phyloP scores from a whole-genome alignment of 2,329 filamentous ascomycete species.

The Colletotrichum lindemuthianum region DNA sequence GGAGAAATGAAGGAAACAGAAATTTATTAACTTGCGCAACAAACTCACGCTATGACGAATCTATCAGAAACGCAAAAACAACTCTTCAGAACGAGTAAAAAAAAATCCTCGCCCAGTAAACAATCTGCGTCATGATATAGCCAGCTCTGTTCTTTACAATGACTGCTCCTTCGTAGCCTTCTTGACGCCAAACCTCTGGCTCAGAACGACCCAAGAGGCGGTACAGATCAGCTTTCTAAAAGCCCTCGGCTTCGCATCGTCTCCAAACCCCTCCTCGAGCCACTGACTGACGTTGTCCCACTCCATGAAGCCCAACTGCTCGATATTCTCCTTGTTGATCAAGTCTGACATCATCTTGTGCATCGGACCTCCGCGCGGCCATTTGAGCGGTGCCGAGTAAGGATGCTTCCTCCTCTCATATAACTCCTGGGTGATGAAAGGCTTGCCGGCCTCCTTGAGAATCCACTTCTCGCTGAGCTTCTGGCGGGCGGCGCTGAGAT shows the following conservation, averaged over 20 bases:
- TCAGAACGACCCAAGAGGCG: slow-evolving; percentile 29
- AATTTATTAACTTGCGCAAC: too few relatives aligned
- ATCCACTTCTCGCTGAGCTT: slow-evolving; percentile 59
- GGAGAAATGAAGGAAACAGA: too few relatives aligned
- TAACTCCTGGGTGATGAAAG: slow-evolving; percentile 57
- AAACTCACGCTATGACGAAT: too few relatives aligned
- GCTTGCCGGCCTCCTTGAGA: slow-evolving; percentile 52
- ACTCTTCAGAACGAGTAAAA: too few relatives aligned
- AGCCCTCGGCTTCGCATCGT: slow-evolving; percentile 42
- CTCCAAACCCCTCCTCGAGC: slow-evolving; percentile 48
- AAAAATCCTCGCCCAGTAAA: too few relatives aligned
- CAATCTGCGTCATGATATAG: too few relatives aligned
- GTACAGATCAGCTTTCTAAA: slow-evolving; percentile 19
- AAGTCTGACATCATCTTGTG: slow-evolving; percentile 46
- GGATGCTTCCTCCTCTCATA: slow-evolving; percentile 60
- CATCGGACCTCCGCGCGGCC: slow-evolving; percentile 53
- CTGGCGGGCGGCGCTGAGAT: slow-evolving; percentile 29
- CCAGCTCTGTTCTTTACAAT: neutral
- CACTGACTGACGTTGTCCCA: slow-evolving; percentile 48
- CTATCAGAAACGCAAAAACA: too few relatives aligned
- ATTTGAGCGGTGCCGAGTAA: slow-evolving; percentile 57
- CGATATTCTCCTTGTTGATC: slow-evolving; percentile 49
- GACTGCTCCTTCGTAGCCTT: slow-evolving; percentile 1
- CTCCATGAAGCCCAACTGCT: slow-evolving; percentile 52
- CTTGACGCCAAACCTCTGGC: slow-evolving; percentile 21